Conservation (phyloP, 805 yeast species). For the Nakazawaea populi region DNA sequence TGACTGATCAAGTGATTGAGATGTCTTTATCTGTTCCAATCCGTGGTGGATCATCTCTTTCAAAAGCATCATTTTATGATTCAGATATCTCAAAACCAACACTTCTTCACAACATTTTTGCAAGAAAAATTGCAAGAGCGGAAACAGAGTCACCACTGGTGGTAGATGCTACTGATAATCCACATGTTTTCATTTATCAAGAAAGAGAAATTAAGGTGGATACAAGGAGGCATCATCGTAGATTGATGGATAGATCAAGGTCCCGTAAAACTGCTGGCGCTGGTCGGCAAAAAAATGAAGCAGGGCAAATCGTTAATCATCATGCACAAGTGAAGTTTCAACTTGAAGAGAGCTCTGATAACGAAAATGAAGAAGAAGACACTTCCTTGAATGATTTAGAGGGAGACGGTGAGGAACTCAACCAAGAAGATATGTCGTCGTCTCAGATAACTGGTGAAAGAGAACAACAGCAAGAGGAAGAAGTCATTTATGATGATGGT, state of each 20-base stretch:
- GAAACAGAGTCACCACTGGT: background rate
- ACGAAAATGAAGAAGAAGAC: background rate
- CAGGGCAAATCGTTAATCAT: background rate
- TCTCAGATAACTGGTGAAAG: background rate
- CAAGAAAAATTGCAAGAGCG: background rate
- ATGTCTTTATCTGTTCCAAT: constrained; percentile 4
- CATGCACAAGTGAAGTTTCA: constrained; percentile 3
- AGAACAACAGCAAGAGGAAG: constrained; percentile 1
- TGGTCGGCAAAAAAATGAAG: background rate
- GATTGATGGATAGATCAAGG: background rate
- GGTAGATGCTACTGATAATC: background rate
- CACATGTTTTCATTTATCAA: constrained; percentile 1
- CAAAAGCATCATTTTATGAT: background rate
- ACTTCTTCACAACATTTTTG: background rate
- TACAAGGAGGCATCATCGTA: background rate
- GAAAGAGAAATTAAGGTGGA: background rate
- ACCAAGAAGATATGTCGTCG: background rate
- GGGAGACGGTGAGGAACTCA: background rate
- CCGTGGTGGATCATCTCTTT: background rate
- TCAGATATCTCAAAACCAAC: background rate
- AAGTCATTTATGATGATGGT: constrained; percentile 4
- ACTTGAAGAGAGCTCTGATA: background rate
- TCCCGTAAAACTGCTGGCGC: background rate
- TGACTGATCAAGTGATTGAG: background rate
- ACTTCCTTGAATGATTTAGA: background rate